Conservation (phyloP, 148 eudicot genomes). For the Diospyros lotus region DNA sequence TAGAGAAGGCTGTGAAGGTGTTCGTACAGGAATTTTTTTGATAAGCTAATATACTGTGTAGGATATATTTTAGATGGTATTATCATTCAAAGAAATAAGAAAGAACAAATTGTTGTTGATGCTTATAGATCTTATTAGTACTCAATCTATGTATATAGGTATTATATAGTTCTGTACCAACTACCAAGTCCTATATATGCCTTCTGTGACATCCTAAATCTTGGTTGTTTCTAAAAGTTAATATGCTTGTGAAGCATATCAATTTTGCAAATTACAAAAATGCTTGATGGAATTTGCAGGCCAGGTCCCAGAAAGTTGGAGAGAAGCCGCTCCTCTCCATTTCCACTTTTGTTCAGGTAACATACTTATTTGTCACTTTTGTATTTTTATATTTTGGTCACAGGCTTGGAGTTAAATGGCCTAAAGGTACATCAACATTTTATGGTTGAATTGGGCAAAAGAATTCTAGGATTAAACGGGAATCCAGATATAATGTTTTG, state of each 20-base stretch:
- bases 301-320: slow-evolving; percentile 23
- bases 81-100: neutral
- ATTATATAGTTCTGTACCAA: neutral
- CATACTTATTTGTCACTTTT: neutral
- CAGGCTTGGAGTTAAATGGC: no score
- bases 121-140: neutral
- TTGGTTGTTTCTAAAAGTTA: neutral
- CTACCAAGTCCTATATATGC: neutral
- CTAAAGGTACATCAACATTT: no score
- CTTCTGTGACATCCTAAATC: neutral
- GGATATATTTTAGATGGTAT: neutral
- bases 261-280: neutral
- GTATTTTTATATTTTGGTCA: neutral
- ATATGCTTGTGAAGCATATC: neutral
- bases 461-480: no score
- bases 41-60: no score
- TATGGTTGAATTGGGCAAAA: no score
- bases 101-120: neutral
- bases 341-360: slow-evolving; percentile 19
- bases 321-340: slow-evolving; percentile 22
- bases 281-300: slow-evolving; percentile 14
- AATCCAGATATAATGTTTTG: no score
- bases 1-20: neutral
- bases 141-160: neutral
- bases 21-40: no score